Percentiles rank a stretch among this genome's conserved stretches.
These are phyloP conservation scores for Athelia psychrophila DNA, from an alignment of 1,284 basidiomycete species.

Conservation along the genomic window DNA sequence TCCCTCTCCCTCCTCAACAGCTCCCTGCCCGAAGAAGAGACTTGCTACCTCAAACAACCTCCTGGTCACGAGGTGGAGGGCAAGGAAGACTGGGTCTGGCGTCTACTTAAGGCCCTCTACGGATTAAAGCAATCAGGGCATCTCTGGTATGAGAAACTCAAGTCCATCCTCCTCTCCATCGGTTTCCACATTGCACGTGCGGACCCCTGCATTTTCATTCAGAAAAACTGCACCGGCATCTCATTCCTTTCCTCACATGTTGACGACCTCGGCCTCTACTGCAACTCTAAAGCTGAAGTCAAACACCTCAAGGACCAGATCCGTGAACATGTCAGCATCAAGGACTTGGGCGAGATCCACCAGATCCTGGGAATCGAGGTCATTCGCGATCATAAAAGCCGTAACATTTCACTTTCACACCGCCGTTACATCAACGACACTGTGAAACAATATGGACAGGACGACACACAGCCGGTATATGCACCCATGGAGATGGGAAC, in stretches of 20 bases:
- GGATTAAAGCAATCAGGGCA: slow-evolving; percentile 27
- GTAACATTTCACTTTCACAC: slow-evolving; percentile 29
- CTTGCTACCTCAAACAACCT: slow-evolving; percentile 27
- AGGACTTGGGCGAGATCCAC: slow-evolving; percentile 27
- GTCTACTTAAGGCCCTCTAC: slow-evolving; percentile 27
- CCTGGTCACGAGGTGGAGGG: slow-evolving; percentile 14
- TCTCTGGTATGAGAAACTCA: slow-evolving; percentile 23
- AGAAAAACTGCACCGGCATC: slow-evolving; percentile 1
- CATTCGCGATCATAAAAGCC: slow-evolving; percentile 17
- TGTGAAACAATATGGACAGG: slow-evolving; percentile 28
- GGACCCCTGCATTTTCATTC: slow-evolving; percentile 21
- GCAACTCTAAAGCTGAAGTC: slow-evolving; percentile 6
- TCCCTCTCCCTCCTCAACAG: slow-evolving; percentile 15
- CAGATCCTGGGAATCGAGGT: slow-evolving; percentile 37
- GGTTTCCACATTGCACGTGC: slow-evolving; percentile 19
- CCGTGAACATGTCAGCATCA: slow-evolving; percentile 28
- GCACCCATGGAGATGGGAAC: slow-evolving; percentile 28
- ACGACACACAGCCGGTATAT: slow-evolving; percentile 24
- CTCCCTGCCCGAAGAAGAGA: too few relatives aligned
- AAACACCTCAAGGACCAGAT: slow-evolving; percentile 20
- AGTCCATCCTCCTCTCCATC: slow-evolving; percentile 11
- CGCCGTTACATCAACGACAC: slow-evolving; percentile 28
- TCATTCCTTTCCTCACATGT: slow-evolving; percentile 25
- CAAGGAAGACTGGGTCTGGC: slow-evolving; percentile 12
- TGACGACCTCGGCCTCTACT: slow-evolving; percentile 16